Conservation (phyloP, 2,329 filamentous ascomycete genomes). For the Akanthomyces uredinophilus region DNA sequence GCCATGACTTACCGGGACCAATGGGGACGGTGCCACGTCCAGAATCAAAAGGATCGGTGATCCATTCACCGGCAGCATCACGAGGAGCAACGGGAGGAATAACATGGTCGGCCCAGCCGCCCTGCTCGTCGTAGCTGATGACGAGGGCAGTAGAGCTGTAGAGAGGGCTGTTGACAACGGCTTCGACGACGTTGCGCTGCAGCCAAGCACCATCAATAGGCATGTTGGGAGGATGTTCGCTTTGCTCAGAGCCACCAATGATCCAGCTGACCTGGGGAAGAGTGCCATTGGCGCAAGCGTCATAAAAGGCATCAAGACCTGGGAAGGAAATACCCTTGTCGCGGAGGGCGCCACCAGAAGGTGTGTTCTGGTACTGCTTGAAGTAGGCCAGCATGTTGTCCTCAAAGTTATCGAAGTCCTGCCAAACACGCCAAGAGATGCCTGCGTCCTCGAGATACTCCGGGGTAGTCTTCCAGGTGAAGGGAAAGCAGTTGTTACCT, state of each 20-base stretch:
- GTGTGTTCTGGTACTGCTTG: slow-evolving; percentile 41
- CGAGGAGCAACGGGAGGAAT: slow-evolving; percentile 41
- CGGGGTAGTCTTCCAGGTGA: slow-evolving; percentile 47
- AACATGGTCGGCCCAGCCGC: slow-evolving; percentile 50
- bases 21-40: slow-evolving; percentile 28
- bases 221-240: slow-evolving; percentile 48
- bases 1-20: slow-evolving; percentile 23
- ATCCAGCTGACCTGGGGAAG: slow-evolving; percentile 48
- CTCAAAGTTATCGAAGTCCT: slow-evolving; percentile 45
- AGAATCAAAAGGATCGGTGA: slow-evolving; percentile 34
- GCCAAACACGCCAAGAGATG: slow-evolving; percentile 46
- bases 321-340: slow-evolving; percentile 41
- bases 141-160: slow-evolving; percentile 46
- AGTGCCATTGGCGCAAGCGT: slow-evolving; percentile 42
- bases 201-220: slow-evolving; percentile 52
- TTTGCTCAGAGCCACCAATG: slow-evolving; percentile 49
- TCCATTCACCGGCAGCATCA: slow-evolving; percentile 46
- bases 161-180: slow-evolving; percentile 41
- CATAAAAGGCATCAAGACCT: slow-evolving; percentile 44
- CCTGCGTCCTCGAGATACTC: slow-evolving; percentile 43
- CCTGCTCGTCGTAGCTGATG: slow-evolving; percentile 50
- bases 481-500: slow-evolving; percentile 44
- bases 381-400: slow-evolving; percentile 51
- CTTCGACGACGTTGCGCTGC: slow-evolving; percentile 47
- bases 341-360: slow-evolving; percentile 33